Percentiles rank a stretch among this genome's conserved stretches.
These are phyloP conservation scores for Rhizophagus prolifer DNA, from an alignment of 192 early-diverging fungal genomes.

Conservation along the genomic window DNA sequence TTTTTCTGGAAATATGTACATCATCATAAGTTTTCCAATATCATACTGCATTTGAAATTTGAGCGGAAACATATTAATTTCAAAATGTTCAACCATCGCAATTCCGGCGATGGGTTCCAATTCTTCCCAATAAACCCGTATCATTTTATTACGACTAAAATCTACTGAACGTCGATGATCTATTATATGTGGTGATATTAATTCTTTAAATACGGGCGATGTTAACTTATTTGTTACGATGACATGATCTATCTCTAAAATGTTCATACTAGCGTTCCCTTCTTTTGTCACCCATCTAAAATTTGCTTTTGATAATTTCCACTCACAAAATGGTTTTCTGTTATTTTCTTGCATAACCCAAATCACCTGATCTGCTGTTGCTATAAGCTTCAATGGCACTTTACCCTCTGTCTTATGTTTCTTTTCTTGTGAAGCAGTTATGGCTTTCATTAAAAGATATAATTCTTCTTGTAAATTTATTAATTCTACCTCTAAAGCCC, in stretches of 20 bases:
- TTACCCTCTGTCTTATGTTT: conserved; percentile 59
- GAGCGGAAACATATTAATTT: conserved; percentile 81
- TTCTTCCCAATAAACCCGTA: conserved; percentile 76
- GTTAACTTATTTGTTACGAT: conserved; percentile 66
- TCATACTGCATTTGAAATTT: conserved; percentile 85
- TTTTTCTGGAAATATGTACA: conserved; percentile 78
- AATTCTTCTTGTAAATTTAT: conserved; percentile 57
- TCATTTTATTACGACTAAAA: conserved; percentile 83
- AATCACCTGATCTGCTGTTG: conserved; percentile 58
- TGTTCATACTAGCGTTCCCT: conserved; percentile 73
- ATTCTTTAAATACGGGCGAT: conserved; percentile 57
- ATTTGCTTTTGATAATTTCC: conserved; percentile 60
- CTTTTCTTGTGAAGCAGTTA: conserved; percentile 59
- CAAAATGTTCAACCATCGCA: conserved; percentile 86
- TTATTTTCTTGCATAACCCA: conserved; percentile 77
- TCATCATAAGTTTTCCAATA: conserved; percentile 75
- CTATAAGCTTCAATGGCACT: conserved; percentile 54
- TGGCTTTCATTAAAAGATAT: conserved; percentile 68
- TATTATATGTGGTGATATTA: conserved; percentile 57
- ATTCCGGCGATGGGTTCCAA: conserved; percentile 91
- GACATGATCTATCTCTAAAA: conserved; percentile 74
- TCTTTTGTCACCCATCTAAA: conserved; percentile 79
- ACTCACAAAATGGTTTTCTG: conserved; percentile 67
- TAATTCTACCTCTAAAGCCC: conserved; percentile 27
- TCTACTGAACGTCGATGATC: conserved; percentile 59